Percentiles rank a stretch among this genome's conserved stretches.
Evolutionary conservation across 805 yeast genomes (phyloP).

Genomic region (Sugiyamaella valdiviana): DNA sequence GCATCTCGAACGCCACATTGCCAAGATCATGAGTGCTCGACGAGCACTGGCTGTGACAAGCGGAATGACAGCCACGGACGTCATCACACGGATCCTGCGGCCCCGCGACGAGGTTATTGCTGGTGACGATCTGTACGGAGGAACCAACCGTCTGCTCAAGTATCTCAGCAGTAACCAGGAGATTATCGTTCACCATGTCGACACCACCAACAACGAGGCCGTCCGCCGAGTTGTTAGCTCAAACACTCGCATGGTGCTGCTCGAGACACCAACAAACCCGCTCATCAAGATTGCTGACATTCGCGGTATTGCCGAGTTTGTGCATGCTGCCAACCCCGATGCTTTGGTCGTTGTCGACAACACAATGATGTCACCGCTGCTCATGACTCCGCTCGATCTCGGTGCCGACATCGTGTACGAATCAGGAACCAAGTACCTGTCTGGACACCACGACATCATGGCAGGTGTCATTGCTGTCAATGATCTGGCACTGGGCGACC

Average conservation of each 20-base stretch:
- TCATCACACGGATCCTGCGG: conserved; percentile 60
- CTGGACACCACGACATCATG: conserved; percentile 96
- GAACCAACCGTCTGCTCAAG: conserved; percentile 79
- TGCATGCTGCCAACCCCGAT: conserved; percentile 62
- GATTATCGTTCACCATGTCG: conserved; percentile 65
- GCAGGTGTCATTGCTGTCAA: conserved; percentile 84
- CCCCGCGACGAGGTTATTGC: conserved; percentile 92
- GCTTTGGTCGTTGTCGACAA: conserved; percentile 83
- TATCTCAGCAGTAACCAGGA: conserved; percentile 59
- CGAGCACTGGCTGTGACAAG: conserved; percentile 76
- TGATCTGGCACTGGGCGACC: conserved; percentile 55
- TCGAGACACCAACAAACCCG: conserved; percentile 94
- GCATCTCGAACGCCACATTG: conserved; percentile 67
- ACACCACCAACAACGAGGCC: conserved; percentile 65
- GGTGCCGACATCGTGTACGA: conserved; percentile 92
- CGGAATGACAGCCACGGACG: conserved; percentile 92
- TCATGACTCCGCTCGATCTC: conserved; percentile 76
- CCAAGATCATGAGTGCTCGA: conserved; percentile 70
- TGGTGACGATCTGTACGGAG: conserved; percentile 93
- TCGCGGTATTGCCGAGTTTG: conserved; percentile 54
- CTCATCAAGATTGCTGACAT: conserved; percentile 82
- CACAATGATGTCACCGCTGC: conserved; percentile 93
- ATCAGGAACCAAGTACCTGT: conserved; percentile 85
- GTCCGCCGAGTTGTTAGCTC: conserved; percentile 51
- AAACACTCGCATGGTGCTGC: conserved; percentile 68